Conservation (phyloP, 139 green algal species). For the Picochlorum sp. region DNA sequence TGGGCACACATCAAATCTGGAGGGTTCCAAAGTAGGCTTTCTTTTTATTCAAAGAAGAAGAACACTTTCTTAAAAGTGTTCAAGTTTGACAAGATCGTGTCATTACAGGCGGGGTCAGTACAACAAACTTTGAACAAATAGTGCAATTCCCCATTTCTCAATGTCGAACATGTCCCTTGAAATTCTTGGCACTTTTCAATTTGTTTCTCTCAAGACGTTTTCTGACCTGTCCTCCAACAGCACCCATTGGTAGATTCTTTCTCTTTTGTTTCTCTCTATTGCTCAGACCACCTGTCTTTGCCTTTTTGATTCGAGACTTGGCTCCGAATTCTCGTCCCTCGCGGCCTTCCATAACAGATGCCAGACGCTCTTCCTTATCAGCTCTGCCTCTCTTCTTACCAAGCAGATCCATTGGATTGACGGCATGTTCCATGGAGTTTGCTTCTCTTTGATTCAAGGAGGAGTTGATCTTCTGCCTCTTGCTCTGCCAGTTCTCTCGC, state of each 20-base stretch:
- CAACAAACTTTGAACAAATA: no score
- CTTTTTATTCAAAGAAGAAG: no score
- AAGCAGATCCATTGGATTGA: constrained; percentile 53
- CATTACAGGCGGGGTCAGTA: no score
- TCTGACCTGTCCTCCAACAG: constrained; percentile 49
- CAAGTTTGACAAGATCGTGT: no score
- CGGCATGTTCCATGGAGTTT: constrained; percentile 38
- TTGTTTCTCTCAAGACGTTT: constrained; percentile 15
- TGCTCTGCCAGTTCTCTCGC: constrained; percentile 52
- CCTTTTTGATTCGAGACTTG: constrained; percentile 42
- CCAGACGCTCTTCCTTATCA: constrained; percentile 80
- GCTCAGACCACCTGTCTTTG: constrained; percentile 80
- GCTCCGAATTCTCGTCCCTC: constrained; percentile 79
- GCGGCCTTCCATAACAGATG: constrained; percentile 44
- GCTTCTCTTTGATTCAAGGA: constrained; percentile 27
- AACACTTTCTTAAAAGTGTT: no score
- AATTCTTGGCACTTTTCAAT: constrained; percentile 46
- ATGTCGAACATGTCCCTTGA: constrained; percentile 56
- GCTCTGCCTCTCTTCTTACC: constrained; percentile 43
- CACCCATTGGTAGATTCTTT: constrained; percentile 80
- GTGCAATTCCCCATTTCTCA: background rate
- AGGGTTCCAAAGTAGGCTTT: no score
- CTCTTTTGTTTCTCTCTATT: constrained; percentile 86
- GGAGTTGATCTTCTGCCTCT: constrained; percentile 64
- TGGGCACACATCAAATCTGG: no score